Evolutionary conservation across 768 basidiomycete genomes (phyloP).

Genomic region (Stropharia rugosoannulata): DNA sequence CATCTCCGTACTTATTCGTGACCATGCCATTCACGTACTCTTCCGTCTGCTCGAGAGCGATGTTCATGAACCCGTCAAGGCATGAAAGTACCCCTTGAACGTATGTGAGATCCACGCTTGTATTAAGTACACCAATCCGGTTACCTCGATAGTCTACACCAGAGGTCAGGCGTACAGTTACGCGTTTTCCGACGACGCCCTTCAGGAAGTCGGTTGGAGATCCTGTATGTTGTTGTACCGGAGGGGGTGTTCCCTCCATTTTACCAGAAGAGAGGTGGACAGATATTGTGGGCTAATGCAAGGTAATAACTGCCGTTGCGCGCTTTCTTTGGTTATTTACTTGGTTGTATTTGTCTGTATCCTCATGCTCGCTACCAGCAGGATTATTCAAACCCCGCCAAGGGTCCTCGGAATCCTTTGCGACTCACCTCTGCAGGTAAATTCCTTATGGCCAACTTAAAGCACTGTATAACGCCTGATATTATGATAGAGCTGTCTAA

Average conservation of each 20-base stretch:
- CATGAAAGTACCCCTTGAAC: conserved; percentile 86
- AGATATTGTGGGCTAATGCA: too few species aligned
- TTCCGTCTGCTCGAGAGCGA: conserved; percentile 95
- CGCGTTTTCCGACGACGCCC: conserved; percentile 94
- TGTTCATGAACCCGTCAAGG: conserved; percentile 99
- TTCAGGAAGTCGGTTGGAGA: conserved; percentile 93
- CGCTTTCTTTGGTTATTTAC: too few species aligned
- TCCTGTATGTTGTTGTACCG: conserved; percentile 56
- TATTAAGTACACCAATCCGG: conserved; percentile 15
- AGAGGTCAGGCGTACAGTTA: conserved; percentile 87
- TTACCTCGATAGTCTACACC: conserved; percentile 93
- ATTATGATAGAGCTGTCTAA: too few species aligned
- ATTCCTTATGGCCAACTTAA: too few species aligned
- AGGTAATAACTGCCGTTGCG: too few species aligned
- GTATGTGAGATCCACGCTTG: background rate
- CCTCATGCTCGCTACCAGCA: too few species aligned
- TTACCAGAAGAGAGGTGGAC: too few species aligned
- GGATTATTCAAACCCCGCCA: too few species aligned
- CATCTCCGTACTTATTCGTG: conserved; percentile 91
- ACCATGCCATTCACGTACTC: conserved; percentile 88
- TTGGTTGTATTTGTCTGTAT: too few species aligned
- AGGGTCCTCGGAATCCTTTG: too few species aligned
- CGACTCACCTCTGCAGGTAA: too few species aligned
- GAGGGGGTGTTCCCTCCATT: conserved; percentile 36
- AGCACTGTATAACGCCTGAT: too few species aligned